Percentiles rank a stretch among this genome's conserved stretches.
These are phyloP conservation scores for Mucor sp. DNA, from an alignment of 371 early-diverging fungal species.

Conservation along the genomic window DNA sequence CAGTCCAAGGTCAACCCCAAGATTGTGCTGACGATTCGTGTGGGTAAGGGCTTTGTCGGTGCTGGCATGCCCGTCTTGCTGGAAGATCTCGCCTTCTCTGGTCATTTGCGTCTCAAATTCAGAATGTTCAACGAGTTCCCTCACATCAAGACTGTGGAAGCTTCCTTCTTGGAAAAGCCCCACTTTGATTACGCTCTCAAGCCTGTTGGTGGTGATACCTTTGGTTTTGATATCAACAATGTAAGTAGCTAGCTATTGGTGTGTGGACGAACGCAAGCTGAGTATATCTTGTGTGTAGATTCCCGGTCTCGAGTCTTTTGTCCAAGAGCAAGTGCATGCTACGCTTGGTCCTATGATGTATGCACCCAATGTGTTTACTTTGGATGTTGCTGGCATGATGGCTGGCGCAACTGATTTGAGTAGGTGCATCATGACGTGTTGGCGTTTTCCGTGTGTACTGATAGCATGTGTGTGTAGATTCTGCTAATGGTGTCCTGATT, in stretches of 20 bases:
- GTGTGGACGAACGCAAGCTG: neutral
- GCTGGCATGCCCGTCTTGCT: conserved; percentile 93
- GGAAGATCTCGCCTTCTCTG: conserved; percentile 90
- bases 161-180: conserved; percentile 91
- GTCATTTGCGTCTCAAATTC: conserved; percentile 79
- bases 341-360: conserved; percentile 87
- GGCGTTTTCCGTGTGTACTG: neutral
- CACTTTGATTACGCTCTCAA: conserved; percentile 92
- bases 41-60: conserved; percentile 85
- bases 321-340: conserved; percentile 79
- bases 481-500: conserved; percentile 85
- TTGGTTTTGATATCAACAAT: conserved; percentile 83
- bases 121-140: conserved; percentile 89
- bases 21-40: conserved; percentile 86
- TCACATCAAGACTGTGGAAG: conserved; percentile 88
- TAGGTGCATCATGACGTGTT: conserved; percentile 10
- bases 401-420: conserved; percentile 61
- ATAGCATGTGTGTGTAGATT: conserved; percentile 21
- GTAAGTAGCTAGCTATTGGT: conserved; percentile 36
- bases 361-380: conserved; percentile 78
- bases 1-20: conserved; percentile 85
- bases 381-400: conserved; percentile 87
- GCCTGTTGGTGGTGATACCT: conserved; percentile 91
- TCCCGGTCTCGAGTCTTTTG: conserved; percentile 81
- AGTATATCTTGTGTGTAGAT: conserved; percentile 50